These are phyloP conservation scores for Monilinia polystroma DNA, from an alignment of 2,329 filamentous ascomycete species.

Conservation along the genomic window DNA sequence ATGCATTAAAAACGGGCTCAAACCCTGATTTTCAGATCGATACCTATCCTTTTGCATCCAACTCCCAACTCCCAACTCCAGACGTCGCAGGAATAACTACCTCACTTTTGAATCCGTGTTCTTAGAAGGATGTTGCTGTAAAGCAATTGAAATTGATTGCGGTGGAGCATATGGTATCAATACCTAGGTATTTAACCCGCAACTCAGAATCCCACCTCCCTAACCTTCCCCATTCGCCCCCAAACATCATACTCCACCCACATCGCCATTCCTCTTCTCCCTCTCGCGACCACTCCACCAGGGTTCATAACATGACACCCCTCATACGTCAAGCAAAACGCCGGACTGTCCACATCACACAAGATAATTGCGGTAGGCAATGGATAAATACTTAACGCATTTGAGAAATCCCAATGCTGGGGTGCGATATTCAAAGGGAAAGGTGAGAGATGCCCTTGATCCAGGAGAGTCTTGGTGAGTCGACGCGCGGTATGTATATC, in stretches of 20 bases:
- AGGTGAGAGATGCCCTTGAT: slow-evolving; percentile 84
- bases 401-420: slow-evolving; percentile 84
- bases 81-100: no score
- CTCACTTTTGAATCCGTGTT: not conserved
- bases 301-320: slow-evolving; percentile 97
- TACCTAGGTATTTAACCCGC: not conserved
- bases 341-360: slow-evolving; percentile 75
- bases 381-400: slow-evolving; percentile 78
- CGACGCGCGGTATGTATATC: slow-evolving; percentile 62
- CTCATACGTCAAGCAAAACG: slow-evolving; percentile 89
- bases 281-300: slow-evolving; percentile 69
- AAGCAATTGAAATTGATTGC: not conserved
- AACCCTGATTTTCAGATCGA: no score
- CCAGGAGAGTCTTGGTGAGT: slow-evolving; percentile 86
- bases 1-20: not conserved
- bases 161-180: not conserved
- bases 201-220: slow-evolving; percentile 36
- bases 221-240: slow-evolving; percentile 36
- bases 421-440: slow-evolving; percentile 80
- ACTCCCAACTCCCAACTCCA: not conserved
- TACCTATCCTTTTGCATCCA: not conserved
- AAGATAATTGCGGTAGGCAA: slow-evolving; percentile 81
- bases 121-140: not conserved
- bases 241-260: slow-evolving; percentile 85
- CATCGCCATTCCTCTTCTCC: slow-evolving; percentile 65